These are phyloP conservation scores for Phyllosticta citribraziliensis DNA, from an alignment of 2,329 filamentous ascomycete genomes.

Conservation along the genomic window DNA sequence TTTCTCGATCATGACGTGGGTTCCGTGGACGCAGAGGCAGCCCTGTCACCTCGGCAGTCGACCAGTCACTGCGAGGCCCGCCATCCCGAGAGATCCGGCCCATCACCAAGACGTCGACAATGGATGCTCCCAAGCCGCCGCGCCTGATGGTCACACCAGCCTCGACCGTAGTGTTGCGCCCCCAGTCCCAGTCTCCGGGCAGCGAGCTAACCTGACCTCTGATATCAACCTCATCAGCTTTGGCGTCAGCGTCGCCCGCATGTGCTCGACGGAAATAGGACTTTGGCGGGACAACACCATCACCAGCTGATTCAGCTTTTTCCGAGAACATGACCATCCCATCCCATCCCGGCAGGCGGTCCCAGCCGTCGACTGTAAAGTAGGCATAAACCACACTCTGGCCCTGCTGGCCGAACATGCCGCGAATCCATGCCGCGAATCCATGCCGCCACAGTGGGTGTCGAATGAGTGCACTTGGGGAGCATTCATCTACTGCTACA, in stretches of 20 bases:
- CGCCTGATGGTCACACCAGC: background rate
- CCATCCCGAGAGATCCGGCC: background rate
- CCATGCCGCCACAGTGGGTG: background rate
- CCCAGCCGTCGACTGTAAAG: background rate
- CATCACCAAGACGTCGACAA: background rate
- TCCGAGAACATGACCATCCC: background rate
- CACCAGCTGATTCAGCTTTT: background rate
- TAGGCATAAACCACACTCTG: background rate
- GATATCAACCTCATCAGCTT: background rate
- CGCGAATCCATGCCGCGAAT: background rate
- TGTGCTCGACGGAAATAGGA: background rate
- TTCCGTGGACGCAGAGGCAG: background rate
- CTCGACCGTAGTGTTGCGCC: background rate
- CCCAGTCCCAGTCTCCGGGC: background rate
- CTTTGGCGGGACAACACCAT: background rate
- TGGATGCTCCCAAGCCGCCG: background rate
- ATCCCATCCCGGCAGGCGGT: background rate
- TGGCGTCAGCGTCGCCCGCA: background rate
- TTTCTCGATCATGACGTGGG: constrained; percentile 8
- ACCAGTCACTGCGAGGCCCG: background rate
- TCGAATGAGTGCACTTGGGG: too few species aligned
- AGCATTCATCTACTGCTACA: too few species aligned
- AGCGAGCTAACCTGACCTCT: background rate
- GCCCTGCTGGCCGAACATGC: background rate
- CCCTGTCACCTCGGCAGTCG: background rate